These are phyloP conservation scores for Neocatenulostroma microsporum DNA, from an alignment of 2,329 filamentous ascomycete species.

Conservation along the genomic window DNA sequence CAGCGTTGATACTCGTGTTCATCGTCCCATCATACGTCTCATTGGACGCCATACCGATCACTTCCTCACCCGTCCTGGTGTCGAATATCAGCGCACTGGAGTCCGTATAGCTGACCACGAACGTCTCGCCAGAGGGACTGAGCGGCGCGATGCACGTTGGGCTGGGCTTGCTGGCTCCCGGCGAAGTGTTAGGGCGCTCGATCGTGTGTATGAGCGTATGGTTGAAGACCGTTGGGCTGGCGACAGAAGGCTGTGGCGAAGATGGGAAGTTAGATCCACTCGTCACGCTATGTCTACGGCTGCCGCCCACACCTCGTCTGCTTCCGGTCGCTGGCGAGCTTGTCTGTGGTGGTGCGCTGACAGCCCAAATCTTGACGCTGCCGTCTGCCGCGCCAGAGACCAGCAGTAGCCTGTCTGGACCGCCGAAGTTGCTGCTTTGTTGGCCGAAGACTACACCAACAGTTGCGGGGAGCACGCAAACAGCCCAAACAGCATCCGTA, in stretches of 20 bases:
- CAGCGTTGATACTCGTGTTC: slow-evolving; percentile 77
- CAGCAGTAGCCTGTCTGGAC: slow-evolving; percentile 77
- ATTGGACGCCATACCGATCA: slow-evolving; percentile 83
- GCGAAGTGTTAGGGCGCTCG: slow-evolving; percentile 42
- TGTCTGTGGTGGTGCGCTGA: slow-evolving; percentile 80
- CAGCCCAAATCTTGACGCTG: slow-evolving; percentile 85
- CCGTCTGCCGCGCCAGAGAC: slow-evolving; percentile 88
- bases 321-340: slow-evolving; percentile 70
- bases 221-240: slow-evolving; percentile 77
- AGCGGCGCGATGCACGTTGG: slow-evolving; percentile 91
- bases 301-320: slow-evolving; percentile 62
- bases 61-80: slow-evolving; percentile 81
- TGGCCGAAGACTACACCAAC: slow-evolving; percentile 71
- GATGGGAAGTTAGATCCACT: slow-evolving; percentile 88
- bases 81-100: slow-evolving; percentile 88
- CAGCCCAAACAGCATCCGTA: slow-evolving; percentile 90
- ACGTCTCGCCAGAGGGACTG: slow-evolving; percentile 72
- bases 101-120: slow-evolving; percentile 89
- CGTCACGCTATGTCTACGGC: slow-evolving; percentile 84
- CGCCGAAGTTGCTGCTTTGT: slow-evolving; percentile 59
- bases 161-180: slow-evolving; percentile 40
- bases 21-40: slow-evolving; percentile 88
- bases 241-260: slow-evolving; percentile 79
- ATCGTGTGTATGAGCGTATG: slow-evolving; percentile 86
- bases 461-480: slow-evolving; percentile 83